Percentiles rank a stretch among this genome's conserved stretches.
phyloP scores from a whole-genome alignment of 2,329 filamentous ascomycete genomes.

The Colletotrichum chlorophyti region DNA sequence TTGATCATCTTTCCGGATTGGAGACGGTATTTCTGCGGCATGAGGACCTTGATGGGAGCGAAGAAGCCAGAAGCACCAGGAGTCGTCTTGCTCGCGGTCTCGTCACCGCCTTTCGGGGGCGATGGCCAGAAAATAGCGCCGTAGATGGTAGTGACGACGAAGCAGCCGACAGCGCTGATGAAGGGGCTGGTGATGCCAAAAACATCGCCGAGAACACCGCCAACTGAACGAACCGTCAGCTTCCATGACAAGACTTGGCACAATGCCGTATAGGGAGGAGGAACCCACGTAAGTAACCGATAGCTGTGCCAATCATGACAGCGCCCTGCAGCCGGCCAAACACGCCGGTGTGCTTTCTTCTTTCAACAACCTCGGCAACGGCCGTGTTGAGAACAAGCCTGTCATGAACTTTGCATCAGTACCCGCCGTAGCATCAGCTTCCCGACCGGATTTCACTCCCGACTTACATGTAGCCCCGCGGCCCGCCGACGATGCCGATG shows the following conservation, averaged over 20 bases:
- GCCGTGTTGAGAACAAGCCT: slow-evolving; percentile 71
- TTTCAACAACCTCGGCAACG: slow-evolving; percentile 68
- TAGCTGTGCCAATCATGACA: slow-evolving; percentile 70
- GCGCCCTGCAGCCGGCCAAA: slow-evolving; percentile 71
- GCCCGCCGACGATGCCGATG: slow-evolving; percentile 72
- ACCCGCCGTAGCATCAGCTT: rapidly evolving
- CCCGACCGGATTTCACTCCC: not conserved
- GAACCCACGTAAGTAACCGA: slow-evolving; percentile 63
- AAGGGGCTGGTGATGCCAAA: slow-evolving; percentile 72
- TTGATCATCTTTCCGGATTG: slow-evolving; percentile 55
- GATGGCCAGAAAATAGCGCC: slow-evolving; percentile 40
- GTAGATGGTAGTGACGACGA: slow-evolving; percentile 38
- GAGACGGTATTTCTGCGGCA: slow-evolving; percentile 61
- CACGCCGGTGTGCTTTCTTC: slow-evolving; percentile 65
- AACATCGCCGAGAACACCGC: slow-evolving; percentile 68
- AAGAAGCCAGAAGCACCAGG: slow-evolving; percentile 59
- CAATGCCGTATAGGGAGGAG: not conserved
- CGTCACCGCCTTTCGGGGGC: slow-evolving; percentile 34
- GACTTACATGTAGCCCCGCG: slow-evolving; percentile 67
- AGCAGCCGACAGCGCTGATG: slow-evolving; percentile 53
- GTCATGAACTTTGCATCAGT: not conserved
- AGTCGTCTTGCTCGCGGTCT: slow-evolving; percentile 28
- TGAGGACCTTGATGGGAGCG: slow-evolving; percentile 67
- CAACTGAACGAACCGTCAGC: slow-evolving; percentile 45
- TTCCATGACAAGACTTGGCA: not conserved